Evolutionary conservation across 495 filamentous ascomycete species (phyloP).

Genomic region (Amphirosellinia nigrospora): DNA sequence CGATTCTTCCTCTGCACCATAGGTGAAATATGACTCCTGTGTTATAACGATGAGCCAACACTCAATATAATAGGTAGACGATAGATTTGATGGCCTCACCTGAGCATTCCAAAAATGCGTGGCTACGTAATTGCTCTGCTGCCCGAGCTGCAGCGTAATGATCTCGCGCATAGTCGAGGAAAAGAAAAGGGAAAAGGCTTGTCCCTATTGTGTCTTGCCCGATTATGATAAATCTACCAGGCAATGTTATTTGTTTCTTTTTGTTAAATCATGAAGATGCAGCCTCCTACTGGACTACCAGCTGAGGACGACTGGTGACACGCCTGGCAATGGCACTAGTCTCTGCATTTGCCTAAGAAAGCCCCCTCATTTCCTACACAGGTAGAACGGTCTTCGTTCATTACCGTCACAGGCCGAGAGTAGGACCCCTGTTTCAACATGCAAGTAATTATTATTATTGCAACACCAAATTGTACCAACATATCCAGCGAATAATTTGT

Average conservation of each 20-base stretch:
- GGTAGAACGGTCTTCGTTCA: background rate
- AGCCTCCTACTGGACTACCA: background rate
- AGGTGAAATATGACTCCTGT: conserved; percentile 99
- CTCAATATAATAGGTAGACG: background rate
- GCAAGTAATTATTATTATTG: conserved; percentile 8
- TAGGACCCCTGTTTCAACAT: conserved; percentile 16
- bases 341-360: background rate
- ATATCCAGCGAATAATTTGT: background rate
- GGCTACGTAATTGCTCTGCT: conserved; percentile 91
- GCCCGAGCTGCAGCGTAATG: conserved; percentile 90
- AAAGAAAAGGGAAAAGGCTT: background rate
- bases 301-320: background rate
- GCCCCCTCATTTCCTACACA: background rate
- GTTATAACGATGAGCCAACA: conserved; percentile 5
- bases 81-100: conserved; percentile 36
- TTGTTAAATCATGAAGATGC: background rate
- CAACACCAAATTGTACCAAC: conserved; percentile 17
- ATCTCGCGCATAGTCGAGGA: conserved; percentile 88
- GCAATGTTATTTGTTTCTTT: background rate
- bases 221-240: background rate
- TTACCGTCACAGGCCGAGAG: background rate
- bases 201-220: background rate
- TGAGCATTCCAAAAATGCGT: conserved; percentile 99
- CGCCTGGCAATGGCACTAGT: background rate
- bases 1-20: conserved; percentile 69